Evolutionary conservation across 805 yeast species (phyloP).

Genomic region (Kodamaea fukazawae): DNA sequence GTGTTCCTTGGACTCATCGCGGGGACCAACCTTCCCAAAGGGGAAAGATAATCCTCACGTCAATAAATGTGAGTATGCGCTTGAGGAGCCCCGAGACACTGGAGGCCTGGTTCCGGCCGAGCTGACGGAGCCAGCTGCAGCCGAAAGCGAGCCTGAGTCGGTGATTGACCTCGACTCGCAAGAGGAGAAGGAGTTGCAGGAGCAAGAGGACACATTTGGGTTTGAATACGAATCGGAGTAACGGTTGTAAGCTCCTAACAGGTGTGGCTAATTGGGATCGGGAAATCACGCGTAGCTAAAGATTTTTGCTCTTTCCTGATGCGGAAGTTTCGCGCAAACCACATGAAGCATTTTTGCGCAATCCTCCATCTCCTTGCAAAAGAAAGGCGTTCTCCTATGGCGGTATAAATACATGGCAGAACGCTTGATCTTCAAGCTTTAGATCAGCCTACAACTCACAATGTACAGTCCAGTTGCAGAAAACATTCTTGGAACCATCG

Average conservation of each 20-base stretch:
- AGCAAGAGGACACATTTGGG: conserved; percentile 19
- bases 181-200: conserved; percentile 9
- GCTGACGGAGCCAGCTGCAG: no score
- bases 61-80: background rate
- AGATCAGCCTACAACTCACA: background rate
- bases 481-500: conserved; percentile 80
- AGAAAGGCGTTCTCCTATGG: conserved; percentile 2
- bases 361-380: background rate
- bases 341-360: background rate
- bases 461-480: conserved; percentile 48
- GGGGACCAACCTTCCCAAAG: conserved; percentile 2
- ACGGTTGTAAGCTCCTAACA: background rate
- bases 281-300: background rate
- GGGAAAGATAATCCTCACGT: background rate
- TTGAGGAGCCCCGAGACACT: no score
- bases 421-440: background rate
- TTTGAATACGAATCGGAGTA: conserved; percentile 17
- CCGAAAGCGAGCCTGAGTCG: no score
- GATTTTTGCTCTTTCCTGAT: background rate
- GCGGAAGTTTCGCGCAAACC: background rate
- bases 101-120: no score
- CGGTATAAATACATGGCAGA: background rate
- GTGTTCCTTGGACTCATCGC: background rate
- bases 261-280: background rate
- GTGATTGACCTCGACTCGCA: conserved; percentile 2